Base-by-base conservation (phyloP, 2,329 filamentous ascomycete species). In the Amauroascus niger region DNA sequence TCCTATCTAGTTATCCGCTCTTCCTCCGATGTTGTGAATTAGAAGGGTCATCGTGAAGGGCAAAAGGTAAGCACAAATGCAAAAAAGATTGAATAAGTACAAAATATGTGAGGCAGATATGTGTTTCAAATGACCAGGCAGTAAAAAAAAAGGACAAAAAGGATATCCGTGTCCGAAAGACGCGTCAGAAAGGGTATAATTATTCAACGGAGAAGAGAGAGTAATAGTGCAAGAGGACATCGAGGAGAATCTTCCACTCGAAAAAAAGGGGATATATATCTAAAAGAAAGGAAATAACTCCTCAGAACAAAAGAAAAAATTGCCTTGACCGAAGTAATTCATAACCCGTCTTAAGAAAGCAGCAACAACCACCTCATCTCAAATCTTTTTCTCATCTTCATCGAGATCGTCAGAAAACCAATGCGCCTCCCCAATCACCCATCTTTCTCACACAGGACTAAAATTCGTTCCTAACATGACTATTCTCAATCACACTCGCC, bases 391-490 rank as follows among this genome's bases (percentile, higher is more conserved):
- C 26, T 30, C 26, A 30, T 30, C 26, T 9, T 30, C 26, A 30
- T 30, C 26, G 8, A 7, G 18, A 41, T 6, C 39, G 16, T 41
- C 16, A 24, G 14, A 39, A 39, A 6, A 9, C 14, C 3, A 39
- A n/a, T 16, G 24, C 40, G 13, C 22, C n/a, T 16, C 22, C 7
- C 14, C 22, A 45, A 30, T 6, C 24, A 6, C 14, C 18, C 9
- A 13, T 16, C 22, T n/a, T n/a, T n/a, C 41, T 45, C 24, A 9
- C 26, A 30, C 24, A 6, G 2, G 6, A 39, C 45, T 43, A 49
- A 37, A 53, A 53, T 20, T 48, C 45, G 49, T 40, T 41, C 35
- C 43, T 58, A 16, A 59, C 59, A 11, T 40, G 46, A 20, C 37
- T 26, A 9, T 43, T 54, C 11, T 37, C 50, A 11, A 54, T 53